Evolutionary conservation across 2,329 filamentous ascomycete genomes (phyloP), one percentile per base, ranked within the genome.

Genomic region (Helicocarpus griseus): DNA sequence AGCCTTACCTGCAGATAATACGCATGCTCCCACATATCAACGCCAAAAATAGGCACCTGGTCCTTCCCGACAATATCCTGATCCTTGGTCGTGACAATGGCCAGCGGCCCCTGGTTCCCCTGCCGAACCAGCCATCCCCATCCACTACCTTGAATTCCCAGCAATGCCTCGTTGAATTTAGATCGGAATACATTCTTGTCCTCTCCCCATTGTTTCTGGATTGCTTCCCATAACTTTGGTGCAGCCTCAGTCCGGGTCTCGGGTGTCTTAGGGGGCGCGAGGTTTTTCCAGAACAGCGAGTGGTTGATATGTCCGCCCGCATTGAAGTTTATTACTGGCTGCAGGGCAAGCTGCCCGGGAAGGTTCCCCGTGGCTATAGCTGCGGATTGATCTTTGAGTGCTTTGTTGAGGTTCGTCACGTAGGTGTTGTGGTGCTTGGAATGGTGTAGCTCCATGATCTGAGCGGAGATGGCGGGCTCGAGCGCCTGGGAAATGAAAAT

Each of bases 401-500:
- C 86, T 53, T 83, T 78, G 75, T 95, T 95, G 73, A 87, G 85
- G 66, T 87, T 87, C 69, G 84, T 93, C 61, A 95, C 86, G 70
- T 95, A 95, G 62, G 89, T 89, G 71, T 91, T 84, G 75, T 95
- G 89, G 77, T 95, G 89, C 74, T 91, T 94, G 72, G 79, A 81
- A 79, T 95, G 87, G 77, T 95, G 89, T 29, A 95, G 81, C 74
- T 94, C 86, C 89, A 95, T 95, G 74, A 95, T 95, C 72, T 91
- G 81, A 66, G 84, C 83, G 38, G 86, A 89, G 76, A 95, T 79
- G 67, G 77, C 66, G 59, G 78, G 79, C 73, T 96, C 91, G 61
- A 96, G 87, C 43, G 89, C 91, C 75, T 61, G 76, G 70, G 49
- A 87, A 72, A 0, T 82, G 81, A 51, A 74, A 75, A 5, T 3